Conservation (phyloP, 805 yeast genomes). For the Cyberlindnera suaveolens region DNA sequence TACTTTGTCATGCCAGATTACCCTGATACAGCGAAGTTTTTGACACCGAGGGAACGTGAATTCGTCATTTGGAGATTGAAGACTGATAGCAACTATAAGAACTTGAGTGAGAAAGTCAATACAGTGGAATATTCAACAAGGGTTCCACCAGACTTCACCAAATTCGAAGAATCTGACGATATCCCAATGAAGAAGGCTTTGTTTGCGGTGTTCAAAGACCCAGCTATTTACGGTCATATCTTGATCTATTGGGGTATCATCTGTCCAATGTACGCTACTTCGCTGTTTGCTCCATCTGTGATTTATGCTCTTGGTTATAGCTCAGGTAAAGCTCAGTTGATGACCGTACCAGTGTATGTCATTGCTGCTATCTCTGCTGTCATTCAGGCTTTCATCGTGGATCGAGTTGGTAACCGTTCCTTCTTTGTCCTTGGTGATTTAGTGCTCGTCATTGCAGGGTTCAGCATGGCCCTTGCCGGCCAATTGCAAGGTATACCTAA, state of each 20-base stretch:
- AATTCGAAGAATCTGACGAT: constrained; percentile 10
- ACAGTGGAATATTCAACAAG: constrained; percentile 5
- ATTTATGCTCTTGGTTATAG: constrained; percentile 10
- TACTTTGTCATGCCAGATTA: constrained; percentile 14
- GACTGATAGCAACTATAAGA: constrained; percentile 7
- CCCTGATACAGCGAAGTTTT: constrained; percentile 15
- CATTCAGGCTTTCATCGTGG: constrained; percentile 12
- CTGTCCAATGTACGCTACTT: constrained; percentile 13
- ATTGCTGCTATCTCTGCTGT: constrained; percentile 10
- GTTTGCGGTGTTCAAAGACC: constrained; percentile 9
- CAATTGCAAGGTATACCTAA: constrained; percentile 23
- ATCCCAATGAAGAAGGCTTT: constrained; percentile 7
- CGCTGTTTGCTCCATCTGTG: constrained; percentile 16
- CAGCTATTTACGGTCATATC: constrained; percentile 8
- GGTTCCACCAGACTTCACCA: constrained; percentile 5
- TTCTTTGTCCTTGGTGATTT: constrained; percentile 25
- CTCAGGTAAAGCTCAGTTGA: constrained; percentile 24
- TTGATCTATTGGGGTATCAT: constrained; percentile 11
- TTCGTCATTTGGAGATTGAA: constrained; percentile 10
- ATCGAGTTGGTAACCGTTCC: constrained; percentile 23
- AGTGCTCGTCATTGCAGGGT: constrained; percentile 30
- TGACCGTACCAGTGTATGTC: constrained; percentile 16
- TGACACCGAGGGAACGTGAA: constrained; percentile 13
- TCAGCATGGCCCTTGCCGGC: constrained; percentile 24
- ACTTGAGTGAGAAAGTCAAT: constrained; percentile 3